Evolutionary conservation across 768 basidiomycete genomes (phyloP).

Genomic region (Leucosporidium scottii): DNA sequence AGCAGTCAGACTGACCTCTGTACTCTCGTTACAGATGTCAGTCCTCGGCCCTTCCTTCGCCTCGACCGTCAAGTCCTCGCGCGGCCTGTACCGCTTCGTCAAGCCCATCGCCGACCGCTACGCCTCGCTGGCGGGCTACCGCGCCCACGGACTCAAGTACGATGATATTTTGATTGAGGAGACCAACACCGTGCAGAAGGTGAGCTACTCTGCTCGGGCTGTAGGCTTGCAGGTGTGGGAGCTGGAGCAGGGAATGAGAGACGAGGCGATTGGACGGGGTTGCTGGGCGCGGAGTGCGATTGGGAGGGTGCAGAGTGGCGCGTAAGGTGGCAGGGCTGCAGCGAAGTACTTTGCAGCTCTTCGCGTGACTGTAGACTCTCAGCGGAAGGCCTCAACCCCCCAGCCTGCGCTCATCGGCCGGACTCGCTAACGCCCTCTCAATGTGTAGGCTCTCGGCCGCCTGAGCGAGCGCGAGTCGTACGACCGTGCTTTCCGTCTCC

Average conservation of each 20-base stretch:
- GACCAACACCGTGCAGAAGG: slow-evolving; percentile 67
- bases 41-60: slow-evolving; percentile 63
- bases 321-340: neutral
- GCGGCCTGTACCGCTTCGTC: slow-evolving; percentile 59
- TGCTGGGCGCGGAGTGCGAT: neutral
- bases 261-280: neutral
- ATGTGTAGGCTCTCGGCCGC: slow-evolving; percentile 66
- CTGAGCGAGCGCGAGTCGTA: slow-evolving; percentile 71
- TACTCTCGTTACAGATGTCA: neutral
- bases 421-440: neutral
- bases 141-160: slow-evolving; percentile 70
- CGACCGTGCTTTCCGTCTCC: slow-evolving; percentile 85
- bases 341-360: neutral
- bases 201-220: slow-evolving; percentile 40
- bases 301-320: no score
- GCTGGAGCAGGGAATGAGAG: neutral
- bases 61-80: slow-evolving; percentile 62
- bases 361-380: neutral
- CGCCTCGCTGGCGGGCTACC: slow-evolving; percentile 69
- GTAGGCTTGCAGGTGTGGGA: neutral
- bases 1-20: no score
- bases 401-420: neutral
- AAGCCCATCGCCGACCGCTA: slow-evolving; percentile 79
- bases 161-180: slow-evolving; percentile 92
- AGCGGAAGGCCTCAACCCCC: neutral